These are phyloP conservation scores for Tephrocybe rancida DNA, from an alignment of 768 basidiomycete species.

Conservation along the genomic window DNA sequence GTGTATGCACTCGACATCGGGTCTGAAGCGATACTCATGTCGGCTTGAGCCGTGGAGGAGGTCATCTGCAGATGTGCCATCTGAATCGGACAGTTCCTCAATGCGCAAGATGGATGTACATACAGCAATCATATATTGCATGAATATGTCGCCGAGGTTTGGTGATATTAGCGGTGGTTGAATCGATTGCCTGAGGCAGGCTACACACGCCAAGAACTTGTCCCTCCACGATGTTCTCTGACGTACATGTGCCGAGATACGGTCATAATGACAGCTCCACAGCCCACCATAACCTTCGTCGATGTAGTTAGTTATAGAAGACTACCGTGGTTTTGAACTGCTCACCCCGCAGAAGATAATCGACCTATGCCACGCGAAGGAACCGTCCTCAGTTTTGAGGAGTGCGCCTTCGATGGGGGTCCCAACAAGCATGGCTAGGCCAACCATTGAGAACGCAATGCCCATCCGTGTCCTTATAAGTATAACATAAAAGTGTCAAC, in stretches of 20 bases:
- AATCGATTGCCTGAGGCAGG: not conserved
- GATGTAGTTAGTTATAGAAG: not conserved
- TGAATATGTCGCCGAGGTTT: too few species aligned
- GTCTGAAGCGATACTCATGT: too few species aligned
- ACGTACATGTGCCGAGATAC: conserved; percentile 22
- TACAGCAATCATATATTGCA: too few species aligned
- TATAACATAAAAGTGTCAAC: not conserved
- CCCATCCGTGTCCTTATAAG: conserved; percentile 54
- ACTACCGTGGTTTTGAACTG: not conserved
- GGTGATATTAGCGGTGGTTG: too few species aligned
- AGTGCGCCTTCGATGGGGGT: conserved; percentile 54
- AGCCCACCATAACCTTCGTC: conserved; percentile 18
- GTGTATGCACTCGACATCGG: too few species aligned
- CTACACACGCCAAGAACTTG: conserved; percentile 9
- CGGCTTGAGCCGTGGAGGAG: too few species aligned
- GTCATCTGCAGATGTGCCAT: too few species aligned
- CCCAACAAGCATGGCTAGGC: conserved; percentile 46
- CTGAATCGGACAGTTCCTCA: too few species aligned
- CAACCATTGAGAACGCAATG: conserved; percentile 47
- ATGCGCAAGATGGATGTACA: too few species aligned
- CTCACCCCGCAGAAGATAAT: conserved; percentile 47
- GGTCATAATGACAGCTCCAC: conserved; percentile 18
- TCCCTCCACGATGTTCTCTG: conserved; percentile 7
- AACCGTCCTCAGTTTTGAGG: conserved; percentile 25
- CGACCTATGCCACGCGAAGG: conserved; percentile 36